Base-by-base conservation (phyloP, 257 asterid species). In the Cruciata laevipes region DNA sequence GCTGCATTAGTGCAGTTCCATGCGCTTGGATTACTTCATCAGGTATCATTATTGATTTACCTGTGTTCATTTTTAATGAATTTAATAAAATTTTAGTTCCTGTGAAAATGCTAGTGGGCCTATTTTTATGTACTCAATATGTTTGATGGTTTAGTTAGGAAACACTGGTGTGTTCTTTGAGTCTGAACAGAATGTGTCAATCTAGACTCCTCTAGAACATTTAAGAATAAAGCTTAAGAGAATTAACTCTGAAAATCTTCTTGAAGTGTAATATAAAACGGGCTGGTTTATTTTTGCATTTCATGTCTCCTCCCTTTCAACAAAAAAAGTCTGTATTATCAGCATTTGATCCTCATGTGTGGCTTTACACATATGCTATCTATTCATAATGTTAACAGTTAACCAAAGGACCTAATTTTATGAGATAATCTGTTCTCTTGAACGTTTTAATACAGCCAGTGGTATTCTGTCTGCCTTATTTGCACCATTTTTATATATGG, bases 1-100 rank as follows among this genome's bases (percentile, higher is more conserved):
- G 94, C 95, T 82, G 96, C 98, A 47, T 92, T 91, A 73, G 98
- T 91, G 51, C 98, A 91, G 70, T 91, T 91, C 75, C 98, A 91
- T 76, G 98, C 95, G 14, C 95, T 91, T 76, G 95, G 85, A 66
- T 80, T 91, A 77, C 91, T 91, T 63, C 96, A 91, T 80, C 96
- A 89, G 96, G 98, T 85, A 82, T 76, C 67, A 38, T 14, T 63
- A 55, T 23, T 63, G 33, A 12, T n/a, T 5, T 37, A 20, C 2
- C 21, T 51, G 32, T 8, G 40, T 42, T 16, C 37, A 3, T 3
- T 14, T 35, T 51, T 21, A 12, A 23, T 23, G 3, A 0, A 16
- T 38, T 18, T 13, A 31, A 27, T 42, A 42, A 42, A 42, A 3
- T 3, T 27, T 69, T 33, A 27, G 21, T 51, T 62, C n/a, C 35